Base-by-base conservation (phyloP, 192 early-diverging fungal species). In the Coemansia sp. region DNA sequence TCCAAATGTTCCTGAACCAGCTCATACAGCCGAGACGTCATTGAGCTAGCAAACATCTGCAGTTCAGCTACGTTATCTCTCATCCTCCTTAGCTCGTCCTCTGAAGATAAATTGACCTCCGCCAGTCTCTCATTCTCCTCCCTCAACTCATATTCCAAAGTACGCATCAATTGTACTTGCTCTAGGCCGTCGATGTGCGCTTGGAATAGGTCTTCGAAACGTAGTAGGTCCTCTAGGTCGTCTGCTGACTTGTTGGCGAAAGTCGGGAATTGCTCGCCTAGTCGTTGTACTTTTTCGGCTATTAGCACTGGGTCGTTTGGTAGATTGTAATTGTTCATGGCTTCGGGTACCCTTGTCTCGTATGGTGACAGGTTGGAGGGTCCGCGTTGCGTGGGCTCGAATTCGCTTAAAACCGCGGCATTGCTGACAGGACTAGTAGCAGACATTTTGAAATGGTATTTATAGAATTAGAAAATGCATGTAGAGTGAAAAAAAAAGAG, bases 201-300 rank as follows among this genome's bases (percentile, higher is more conserved):
- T 45, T 80, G 82, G 60, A 84, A 84, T 47, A 84, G 68, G 61
- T 84, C 82, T 38, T 80, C 82, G 59, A 74, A 84, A 15, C 74
- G 77, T 30, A 84, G 55, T 3, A 84, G 67, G 58, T 84, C 82
- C 41, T 79, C 74, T 0, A 84, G 64, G 65, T 84, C 82, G 37
- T 80, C 82, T 1, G 82, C 77, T 2, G 82, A 76, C 64, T 84
- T 84, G 70, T 84, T 84, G 22, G 77, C 82, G 70, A 84, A 84
- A 7, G 82, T 84, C 2, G 82, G 82, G 39, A 80, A 84, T 29
- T 84, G 77, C 49, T 76, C 78, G 27, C 59, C 53, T 0, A 84
- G 74, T 10, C 43, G 56, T 24, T 43, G 47, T 22, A 70, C 71
- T 58, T 84, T 84, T n/a, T 64, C 65, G 0, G 64, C 38, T 47